Evolutionary conservation across 176 grass and related monocot genomes (phyloP).

Genomic region (Saccharum officinarum): DNA sequence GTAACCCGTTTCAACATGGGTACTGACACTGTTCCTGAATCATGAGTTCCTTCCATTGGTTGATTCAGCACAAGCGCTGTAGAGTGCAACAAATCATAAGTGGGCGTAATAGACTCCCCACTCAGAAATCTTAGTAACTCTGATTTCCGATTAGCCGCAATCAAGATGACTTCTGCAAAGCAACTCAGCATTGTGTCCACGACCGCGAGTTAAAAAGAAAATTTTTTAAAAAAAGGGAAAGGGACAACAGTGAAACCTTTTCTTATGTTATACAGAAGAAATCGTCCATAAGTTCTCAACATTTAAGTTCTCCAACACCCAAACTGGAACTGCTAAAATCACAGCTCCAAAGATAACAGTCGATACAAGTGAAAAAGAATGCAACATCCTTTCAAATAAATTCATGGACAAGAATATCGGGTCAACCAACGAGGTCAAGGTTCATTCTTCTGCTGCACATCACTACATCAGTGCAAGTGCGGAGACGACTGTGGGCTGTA

Average conservation of each 20-base stretch:
- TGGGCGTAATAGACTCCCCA: background rate
- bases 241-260: background rate
- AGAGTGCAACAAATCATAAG: background rate
- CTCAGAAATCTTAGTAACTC: background rate
- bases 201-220: background rate
- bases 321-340: background rate
- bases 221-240: background rate
- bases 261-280: conserved; percentile 3
- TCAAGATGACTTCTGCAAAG: background rate
- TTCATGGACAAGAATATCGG: background rate
- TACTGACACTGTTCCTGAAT: background rate
- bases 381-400: conserved; percentile 17
- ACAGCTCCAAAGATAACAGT: background rate
- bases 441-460: conserved; percentile 21
- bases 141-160: background rate
- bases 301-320: background rate
- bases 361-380: conserved; percentile 15
- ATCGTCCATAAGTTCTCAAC: background rate
- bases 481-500: background rate
- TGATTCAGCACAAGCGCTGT: background rate
- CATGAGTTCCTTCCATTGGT: background rate
- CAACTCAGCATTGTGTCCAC: background rate
- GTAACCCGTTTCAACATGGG: background rate
- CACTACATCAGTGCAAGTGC: background rate
- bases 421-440: background rate